Base-by-base conservation (phyloP, 257 asterid species). In the Solanum gracilifrons region DNA sequence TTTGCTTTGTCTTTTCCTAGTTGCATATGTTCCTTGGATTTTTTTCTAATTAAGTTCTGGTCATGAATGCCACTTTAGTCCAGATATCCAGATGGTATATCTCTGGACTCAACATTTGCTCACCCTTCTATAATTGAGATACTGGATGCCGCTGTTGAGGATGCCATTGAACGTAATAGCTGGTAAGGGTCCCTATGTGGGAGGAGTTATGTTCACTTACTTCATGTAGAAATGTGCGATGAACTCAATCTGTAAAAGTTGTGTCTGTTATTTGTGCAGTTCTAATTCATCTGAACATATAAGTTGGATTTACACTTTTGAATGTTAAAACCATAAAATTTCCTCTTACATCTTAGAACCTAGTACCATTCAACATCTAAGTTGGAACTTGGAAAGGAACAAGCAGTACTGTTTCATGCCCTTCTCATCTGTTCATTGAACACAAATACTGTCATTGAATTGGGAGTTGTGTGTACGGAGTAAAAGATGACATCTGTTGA, bases 121-220 rank as follows among this genome's bases (percentile, higher is more conserved):
- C 99, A 94, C 88, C 94, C 96, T 80, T 96, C 99, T 76, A 91
- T 94, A 82, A 88, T 95, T 88, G 98, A 93, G 89, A 97, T 97
- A 98, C 83, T 97, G 94, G 98, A 96, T 92, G 91, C 98, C 84
- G 89, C 99, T 37, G 94, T 92, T 41, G 99, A 96, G 93, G 99
- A 97, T 90, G 96, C 95, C 87, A 88, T 97, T 83, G 98, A 97
- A 88, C 94, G 94, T 86, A 93, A 95, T 89, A 95, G 97, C 93
- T 97, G 99, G 99, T 97, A 90, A 92, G 96, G 77, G 89, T 66
- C 85, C 62, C 73, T 87, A 85, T 87, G 60, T 90, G 73, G 60
- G 29, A 86, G 73, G 7, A 48, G 86, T 21, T 66, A 69, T 35
- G 13, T 86, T 77, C 27, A 15, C 27, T 51, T 21, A 5, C 29